phyloP scores from a whole-genome alignment of 345 rosid genomes.

The Pistacia integerrima region DNA sequence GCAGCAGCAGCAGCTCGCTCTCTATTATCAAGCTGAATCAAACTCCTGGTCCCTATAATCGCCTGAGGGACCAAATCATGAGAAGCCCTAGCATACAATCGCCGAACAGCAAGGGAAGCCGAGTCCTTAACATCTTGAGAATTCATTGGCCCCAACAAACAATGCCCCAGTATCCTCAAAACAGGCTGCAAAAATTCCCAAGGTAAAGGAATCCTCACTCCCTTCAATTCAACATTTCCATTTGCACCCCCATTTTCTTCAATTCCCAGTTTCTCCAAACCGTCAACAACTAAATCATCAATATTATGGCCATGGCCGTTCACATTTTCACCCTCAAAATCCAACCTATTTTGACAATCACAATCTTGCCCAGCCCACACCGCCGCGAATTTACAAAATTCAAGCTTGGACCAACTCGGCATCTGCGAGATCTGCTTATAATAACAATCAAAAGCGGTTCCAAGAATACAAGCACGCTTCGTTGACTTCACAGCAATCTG shows the following conservation, averaged over 20 bases:
- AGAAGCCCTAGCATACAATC: slow-evolving; percentile 87
- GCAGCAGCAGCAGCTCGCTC: slow-evolving; percentile 56
- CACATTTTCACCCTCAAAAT: slow-evolving; percentile 30
- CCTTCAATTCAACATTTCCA: slow-evolving; percentile 31
- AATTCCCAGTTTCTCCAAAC: slow-evolving; percentile 42
- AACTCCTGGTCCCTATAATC: slow-evolving; percentile 77
- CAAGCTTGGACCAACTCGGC: slow-evolving; percentile 90
- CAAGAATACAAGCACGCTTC: slow-evolving; percentile 68
- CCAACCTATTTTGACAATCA: slow-evolving; percentile 54
- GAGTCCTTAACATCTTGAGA: slow-evolving; percentile 72
- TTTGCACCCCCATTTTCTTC: slow-evolving; percentile 29
- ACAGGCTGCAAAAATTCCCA: slow-evolving; percentile 92
- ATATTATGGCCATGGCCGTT: background rate
- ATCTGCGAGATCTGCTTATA: slow-evolving; percentile 82
- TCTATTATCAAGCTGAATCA: slow-evolving; percentile 82
- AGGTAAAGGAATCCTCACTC: slow-evolving; percentile 84
- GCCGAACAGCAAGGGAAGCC: slow-evolving; percentile 73
- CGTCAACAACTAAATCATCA: slow-evolving; percentile 33
- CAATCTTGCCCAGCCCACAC: slow-evolving; percentile 95
- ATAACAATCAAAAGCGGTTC: slow-evolving; percentile 71
- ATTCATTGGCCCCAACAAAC: slow-evolving; percentile 81
- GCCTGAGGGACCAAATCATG: slow-evolving; percentile 95
- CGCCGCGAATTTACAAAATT: slow-evolving; percentile 62
- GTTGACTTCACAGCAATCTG: slow-evolving; percentile 84
- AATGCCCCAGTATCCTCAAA: slow-evolving; percentile 79